Conservation (phyloP, 2,329 filamentous ascomycete species). For the Nigrospora sphaerica region DNA sequence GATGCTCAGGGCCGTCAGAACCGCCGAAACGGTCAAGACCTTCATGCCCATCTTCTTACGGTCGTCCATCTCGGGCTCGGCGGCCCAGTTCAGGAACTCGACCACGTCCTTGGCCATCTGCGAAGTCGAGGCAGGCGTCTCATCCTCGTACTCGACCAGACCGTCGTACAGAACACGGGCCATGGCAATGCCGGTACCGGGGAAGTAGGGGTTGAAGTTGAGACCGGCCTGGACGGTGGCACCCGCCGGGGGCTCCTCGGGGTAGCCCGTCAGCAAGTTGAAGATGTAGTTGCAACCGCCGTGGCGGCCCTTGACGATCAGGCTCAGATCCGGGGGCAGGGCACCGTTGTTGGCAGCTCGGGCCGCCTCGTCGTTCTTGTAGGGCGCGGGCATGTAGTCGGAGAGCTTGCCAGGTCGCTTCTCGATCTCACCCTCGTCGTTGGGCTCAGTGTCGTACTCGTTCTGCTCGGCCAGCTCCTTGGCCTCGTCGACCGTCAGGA, state of each 20-base stretch:
- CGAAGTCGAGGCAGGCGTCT: constrained; percentile 85
- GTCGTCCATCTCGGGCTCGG: constrained; percentile 98
- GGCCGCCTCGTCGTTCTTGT: constrained; percentile 98
- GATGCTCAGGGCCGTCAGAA: constrained; percentile 79
- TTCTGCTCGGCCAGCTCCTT: constrained; percentile 96
- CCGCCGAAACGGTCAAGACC: constrained; percentile 73
- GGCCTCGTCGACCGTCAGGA: constrained; percentile 96
- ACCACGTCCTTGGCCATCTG: constrained; percentile 99
- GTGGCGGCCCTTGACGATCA: constrained; percentile 97
- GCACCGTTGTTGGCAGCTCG: constrained; percentile 98
- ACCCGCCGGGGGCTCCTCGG: constrained; percentile 89
- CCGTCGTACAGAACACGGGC: constrained; percentile 96
- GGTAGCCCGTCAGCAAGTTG: constrained; percentile 92
- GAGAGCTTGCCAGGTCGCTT: constrained; percentile 98
- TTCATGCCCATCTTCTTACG: constrained; percentile 99
- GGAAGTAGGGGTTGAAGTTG: constrained; percentile 99
- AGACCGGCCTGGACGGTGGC: constrained; percentile 78
- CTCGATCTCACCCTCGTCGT: constrained; percentile 96
- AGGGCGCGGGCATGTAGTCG: constrained; percentile 89
- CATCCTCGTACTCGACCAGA: constrained; percentile 96
- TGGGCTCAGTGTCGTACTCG: constrained; percentile 97
- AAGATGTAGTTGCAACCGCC: constrained; percentile 99
- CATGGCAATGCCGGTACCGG: constrained; percentile 98
- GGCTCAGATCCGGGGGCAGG: constrained; percentile 90
- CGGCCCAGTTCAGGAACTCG: constrained; percentile 98